Evolutionary conservation across 306 rosid genomes (phyloP).

Genomic region (Vigna nakashimae): DNA sequence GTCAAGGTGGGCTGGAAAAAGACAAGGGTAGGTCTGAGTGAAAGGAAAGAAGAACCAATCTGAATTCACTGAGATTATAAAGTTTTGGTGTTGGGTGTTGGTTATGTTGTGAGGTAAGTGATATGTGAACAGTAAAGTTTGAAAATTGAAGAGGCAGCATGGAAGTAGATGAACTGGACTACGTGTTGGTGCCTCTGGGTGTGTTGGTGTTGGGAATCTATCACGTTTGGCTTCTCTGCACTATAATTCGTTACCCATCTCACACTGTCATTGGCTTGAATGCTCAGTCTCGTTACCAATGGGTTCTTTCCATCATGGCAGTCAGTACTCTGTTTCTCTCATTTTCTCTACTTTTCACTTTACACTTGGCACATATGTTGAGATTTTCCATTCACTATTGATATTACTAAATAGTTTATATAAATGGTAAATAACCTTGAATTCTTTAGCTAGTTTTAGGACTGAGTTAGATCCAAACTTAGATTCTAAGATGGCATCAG

Average conservation of each 20-base stretch:
- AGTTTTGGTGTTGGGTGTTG: background rate
- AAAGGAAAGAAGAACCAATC: background rate
- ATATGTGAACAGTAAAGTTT: conserved; percentile 23
- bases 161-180: conserved; percentile 66
- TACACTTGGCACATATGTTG: background rate
- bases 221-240: conserved; percentile 72
- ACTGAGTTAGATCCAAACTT: background rate
- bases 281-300: conserved; percentile 77
- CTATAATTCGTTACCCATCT: conserved; percentile 57
- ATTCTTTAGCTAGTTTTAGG: background rate
- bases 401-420: too few species aligned
- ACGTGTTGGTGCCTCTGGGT: conserved; percentile 75
- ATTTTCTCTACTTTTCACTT: background rate
- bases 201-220: conserved; percentile 61
- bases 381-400: background rate
- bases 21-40: background rate
- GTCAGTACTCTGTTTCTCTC: conserved; percentile 59
- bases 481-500: background rate
- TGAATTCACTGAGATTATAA: conserved; percentile 8
- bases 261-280: conserved; percentile 87
- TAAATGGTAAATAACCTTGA: background rate
- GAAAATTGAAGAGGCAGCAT: conserved; percentile 45
- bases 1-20: background rate
- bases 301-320: conserved; percentile 79
- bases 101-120: conserved; percentile 11